Conservation (phyloP, 179 eudicot species). For the Beta corolliflora region DNA sequence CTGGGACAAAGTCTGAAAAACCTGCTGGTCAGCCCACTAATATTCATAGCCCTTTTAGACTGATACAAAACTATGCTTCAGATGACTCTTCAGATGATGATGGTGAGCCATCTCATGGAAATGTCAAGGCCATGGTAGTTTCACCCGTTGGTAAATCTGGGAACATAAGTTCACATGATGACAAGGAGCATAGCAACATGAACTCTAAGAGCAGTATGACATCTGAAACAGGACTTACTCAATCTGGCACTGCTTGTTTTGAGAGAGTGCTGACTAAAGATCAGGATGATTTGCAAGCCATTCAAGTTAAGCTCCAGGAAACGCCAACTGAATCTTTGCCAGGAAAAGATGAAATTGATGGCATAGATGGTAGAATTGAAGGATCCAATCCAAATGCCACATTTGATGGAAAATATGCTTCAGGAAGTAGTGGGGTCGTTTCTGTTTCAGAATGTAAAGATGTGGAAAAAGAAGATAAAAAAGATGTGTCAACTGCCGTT, state of each 20-base stretch:
- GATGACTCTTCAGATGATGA: constrained; percentile 59
- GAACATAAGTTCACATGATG: constrained; percentile 27
- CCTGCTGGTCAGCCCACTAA: constrained; percentile 32
- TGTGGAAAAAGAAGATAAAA: constrained; percentile 37
- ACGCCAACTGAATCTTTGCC: constrained; percentile 17
- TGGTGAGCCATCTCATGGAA: constrained; percentile 41
- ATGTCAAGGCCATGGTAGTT: constrained; percentile 33
- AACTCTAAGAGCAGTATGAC: constrained; percentile 25
- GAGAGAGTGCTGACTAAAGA: constrained; percentile 29
- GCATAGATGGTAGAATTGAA: constrained; percentile 29
- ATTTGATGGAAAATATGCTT: constrained; percentile 29
- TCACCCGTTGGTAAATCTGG: constrained; percentile 30
- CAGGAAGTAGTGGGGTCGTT: constrained; percentile 25
- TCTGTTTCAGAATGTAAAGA: constrained; percentile 32
- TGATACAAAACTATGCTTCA: constrained; percentile 71
- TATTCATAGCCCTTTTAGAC: constrained; percentile 59
- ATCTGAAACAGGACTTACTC: constrained; percentile 28
- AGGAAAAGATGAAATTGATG: constrained; percentile 32
- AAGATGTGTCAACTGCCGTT: constrained; percentile 28
- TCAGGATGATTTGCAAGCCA: constrained; percentile 24
- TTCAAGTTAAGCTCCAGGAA: constrained; percentile 24
- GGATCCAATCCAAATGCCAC: constrained; percentile 27
- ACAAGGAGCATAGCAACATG: constrained; percentile 22
- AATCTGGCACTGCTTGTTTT: constrained; percentile 26
- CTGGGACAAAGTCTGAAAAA: constrained; percentile 36